Evolutionary conservation across 2,329 filamentous ascomycete genomes (phyloP), one percentile per base, ranked within the genome.

Genomic region (Lecanicillium sp.): DNA sequence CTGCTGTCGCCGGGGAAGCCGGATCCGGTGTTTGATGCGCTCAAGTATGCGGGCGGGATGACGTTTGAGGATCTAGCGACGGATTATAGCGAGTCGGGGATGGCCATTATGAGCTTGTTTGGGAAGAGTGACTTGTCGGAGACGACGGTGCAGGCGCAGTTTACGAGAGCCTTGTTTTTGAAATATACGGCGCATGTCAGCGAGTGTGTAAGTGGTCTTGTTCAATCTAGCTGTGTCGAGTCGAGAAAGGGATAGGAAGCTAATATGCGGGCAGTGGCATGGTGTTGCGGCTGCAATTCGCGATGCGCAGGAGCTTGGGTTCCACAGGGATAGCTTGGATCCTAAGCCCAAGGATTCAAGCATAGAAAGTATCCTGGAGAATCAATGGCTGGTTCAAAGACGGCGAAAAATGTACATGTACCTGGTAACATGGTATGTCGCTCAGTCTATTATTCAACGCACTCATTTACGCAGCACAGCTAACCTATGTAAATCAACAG

Each of bases 241-340:
- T 9, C n/a, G n/a, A n/a, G n/a, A n/a, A n/a, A n/a, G n/a, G 15
- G 9, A 33, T 13, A 11, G 5, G 44, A 52, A 38, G 52, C 44
- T 33, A n/a, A 27, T 18, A 7, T 13, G 29, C 8, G 29, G 5
- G 17, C 36, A 73, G 68, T 76, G 71, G 71, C 72, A 77, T 49
- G 64, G 65, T 2, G 62, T 80, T 20, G 71, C 72, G 1, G 63
- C 67, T 16, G 69, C 72, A 1, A 78, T 80, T 40, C 63, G 73
- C 29, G 75, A 80, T 50, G 77, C 74, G 0, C 76, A 80, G 50
- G 76, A 80, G 47, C 67, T 80, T 29, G 77, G 75, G 11, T 59
- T 81, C 48, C 71, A 81, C 46, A 64, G 69, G 11, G 68, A 74
- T 44, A 63, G 59, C 27, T 55, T 69, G 19, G 72, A 77, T 45